Conservation (phyloP, 768 basidiomycete genomes). For the Suillus sp. region DNA sequence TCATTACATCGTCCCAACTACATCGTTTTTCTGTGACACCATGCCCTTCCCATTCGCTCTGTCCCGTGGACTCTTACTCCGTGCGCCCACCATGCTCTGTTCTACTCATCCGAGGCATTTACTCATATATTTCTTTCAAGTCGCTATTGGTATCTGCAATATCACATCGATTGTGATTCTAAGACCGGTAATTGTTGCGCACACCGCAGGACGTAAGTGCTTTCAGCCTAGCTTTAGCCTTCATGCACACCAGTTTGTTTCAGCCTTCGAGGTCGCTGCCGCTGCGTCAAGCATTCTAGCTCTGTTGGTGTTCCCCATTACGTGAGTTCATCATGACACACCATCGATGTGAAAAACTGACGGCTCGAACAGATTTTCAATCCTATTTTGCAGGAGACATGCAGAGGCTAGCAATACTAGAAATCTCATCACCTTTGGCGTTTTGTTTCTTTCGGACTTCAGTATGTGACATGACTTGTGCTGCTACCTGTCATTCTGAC, state of each 20-base stretch:
- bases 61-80: slow-evolving; percentile 22
- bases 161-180: slow-evolving; percentile 21
- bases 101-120: background rate
- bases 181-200: slow-evolving; percentile 19
- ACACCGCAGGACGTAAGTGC: slow-evolving; percentile 27
- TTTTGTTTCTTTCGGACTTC: slow-evolving; percentile 20
- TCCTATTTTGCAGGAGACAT: slow-evolving; percentile 15
- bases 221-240: background rate
- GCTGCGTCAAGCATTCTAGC: slow-evolving; percentile 18
- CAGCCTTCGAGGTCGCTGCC: slow-evolving; percentile 27
- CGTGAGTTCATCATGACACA: slow-evolving; percentile 18
- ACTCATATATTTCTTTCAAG: slow-evolving; percentile 19
- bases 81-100: slow-evolving; percentile 17
- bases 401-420: slow-evolving; percentile 26
- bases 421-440: slow-evolving; percentile 27
- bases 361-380: slow-evolving; percentile 17
- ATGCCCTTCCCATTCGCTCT: slow-evolving; percentile 31
- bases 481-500: background rate
- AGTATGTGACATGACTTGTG: slow-evolving; percentile 17
- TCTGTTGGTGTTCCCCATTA: slow-evolving; percentile 19
- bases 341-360: background rate
- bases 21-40: slow-evolving; percentile 26
- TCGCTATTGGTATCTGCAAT: slow-evolving; percentile 19
- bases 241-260: background rate
- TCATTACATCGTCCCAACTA: slow-evolving; percentile 12